These are phyloP conservation scores for Daldinia concentrica DNA, from an alignment of 495 filamentous ascomycete genomes.

Conservation along the genomic window DNA sequence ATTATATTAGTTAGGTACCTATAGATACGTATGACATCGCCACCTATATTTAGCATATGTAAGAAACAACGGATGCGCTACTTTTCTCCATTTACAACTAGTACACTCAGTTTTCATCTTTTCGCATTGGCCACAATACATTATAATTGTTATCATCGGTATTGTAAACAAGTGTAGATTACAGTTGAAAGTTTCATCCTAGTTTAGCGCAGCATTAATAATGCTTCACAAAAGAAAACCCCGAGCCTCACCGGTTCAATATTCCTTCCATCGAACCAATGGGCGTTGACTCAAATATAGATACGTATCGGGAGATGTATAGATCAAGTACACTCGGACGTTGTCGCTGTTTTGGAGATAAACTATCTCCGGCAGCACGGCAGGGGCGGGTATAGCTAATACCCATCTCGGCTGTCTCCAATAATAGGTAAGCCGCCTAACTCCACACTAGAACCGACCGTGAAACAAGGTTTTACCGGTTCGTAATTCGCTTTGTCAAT, in stretches of 20 bases:
- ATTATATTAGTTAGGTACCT: too few species aligned
- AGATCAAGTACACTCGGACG: constrained; percentile 7
- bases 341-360: constrained; percentile 24
- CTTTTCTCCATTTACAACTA: not conserved
- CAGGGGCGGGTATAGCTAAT: constrained; percentile 17
- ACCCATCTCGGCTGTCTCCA: constrained; percentile 23
- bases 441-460: constrained; percentile 28
- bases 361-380: constrained; percentile 20
- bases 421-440: constrained; percentile 23
- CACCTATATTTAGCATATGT: not conserved
- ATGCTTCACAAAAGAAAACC: constrained; percentile 1
- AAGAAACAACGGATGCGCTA: not conserved
- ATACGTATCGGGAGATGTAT: not conserved
- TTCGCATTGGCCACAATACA: not conserved
- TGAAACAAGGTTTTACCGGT: constrained; percentile 32
- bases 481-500: constrained; percentile 30
- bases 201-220: not conserved
- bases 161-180: not conserved
- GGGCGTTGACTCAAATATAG: not conserved
- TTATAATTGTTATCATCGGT: not conserved
- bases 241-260: constrained; percentile 12
- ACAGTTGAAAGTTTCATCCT: not conserved
- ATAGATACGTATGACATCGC: not conserved
- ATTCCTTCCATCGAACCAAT: constrained; percentile 20
- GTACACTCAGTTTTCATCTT: not conserved